Percentiles rank a stretch among this genome's conserved stretches.
These are phyloP conservation scores for Diaporthe aspalathi DNA, from an alignment of 2,329 filamentous ascomycete species.

Conservation along the genomic window DNA sequence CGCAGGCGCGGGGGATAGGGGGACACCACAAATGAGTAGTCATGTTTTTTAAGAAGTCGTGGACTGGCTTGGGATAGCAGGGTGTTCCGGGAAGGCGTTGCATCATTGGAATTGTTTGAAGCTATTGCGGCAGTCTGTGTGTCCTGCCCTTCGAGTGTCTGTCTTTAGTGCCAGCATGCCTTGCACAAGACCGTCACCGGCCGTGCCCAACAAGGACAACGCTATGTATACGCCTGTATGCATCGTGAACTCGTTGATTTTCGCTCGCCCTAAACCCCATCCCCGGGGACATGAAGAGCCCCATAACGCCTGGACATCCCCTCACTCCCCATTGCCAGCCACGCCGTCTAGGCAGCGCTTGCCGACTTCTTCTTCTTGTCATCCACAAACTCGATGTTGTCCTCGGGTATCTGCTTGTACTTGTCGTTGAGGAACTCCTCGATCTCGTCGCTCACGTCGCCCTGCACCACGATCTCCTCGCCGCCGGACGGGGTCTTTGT, in stretches of 20 bases:
- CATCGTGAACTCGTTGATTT: slow-evolving; percentile 1
- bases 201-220: neutral
- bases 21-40: neutral
- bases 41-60: neutral
- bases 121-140: slow-evolving; percentile 42
- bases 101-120: slow-evolving; percentile 24
- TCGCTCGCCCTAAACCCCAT: neutral
- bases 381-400: slow-evolving; percentile 94
- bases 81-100: slow-evolving; percentile 21
- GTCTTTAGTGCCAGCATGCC: slow-evolving; percentile 35
- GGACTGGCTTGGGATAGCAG: neutral
- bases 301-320: too few species aligned
- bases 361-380: slow-evolving; percentile 93
- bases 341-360: slow-evolving; percentile 43
- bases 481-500: slow-evolving; percentile 87
- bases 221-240: neutral
- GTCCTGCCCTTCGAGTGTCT: slow-evolving; percentile 6
- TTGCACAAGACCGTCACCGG: slow-evolving; percentile 2
- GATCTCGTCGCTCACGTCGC: slow-evolving; percentile 94
- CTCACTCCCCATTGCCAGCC: neutral
- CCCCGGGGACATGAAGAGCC: neutral
- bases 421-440: slow-evolving; percentile 90
- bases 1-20: neutral
- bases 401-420: slow-evolving; percentile 90
- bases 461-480: slow-evolving; percentile 98